phyloP scores from a whole-genome alignment of 2,329 filamentous ascomycete species.

The Xylariaceae sp. region DNA sequence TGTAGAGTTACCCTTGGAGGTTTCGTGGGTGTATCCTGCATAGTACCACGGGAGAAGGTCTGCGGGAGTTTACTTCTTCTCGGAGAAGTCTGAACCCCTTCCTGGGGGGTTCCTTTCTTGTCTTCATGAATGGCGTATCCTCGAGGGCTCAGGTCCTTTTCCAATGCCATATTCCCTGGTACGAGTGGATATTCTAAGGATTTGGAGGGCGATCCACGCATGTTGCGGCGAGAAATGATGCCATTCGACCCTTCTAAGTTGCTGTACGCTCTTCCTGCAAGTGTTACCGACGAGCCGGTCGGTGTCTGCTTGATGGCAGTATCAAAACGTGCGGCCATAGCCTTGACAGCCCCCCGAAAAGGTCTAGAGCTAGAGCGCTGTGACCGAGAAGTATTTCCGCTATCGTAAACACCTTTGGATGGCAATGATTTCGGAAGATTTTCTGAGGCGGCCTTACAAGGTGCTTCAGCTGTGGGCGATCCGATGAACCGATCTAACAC shows the following conservation, averaged over 20 bases:
- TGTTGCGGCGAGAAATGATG: slow-evolving; percentile 12
- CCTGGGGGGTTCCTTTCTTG: no score
- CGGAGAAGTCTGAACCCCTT: no score
- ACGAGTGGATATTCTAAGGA: no score
- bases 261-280: slow-evolving; percentile 7
- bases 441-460: no score
- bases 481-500: no score
- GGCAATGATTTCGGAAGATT: no score
- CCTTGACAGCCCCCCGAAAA: slow-evolving; percentile 35
- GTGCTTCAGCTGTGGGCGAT: no score
- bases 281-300: slow-evolving; percentile 6
- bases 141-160: no score
- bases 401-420: background rate
- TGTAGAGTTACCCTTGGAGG: slow-evolving; percentile 11
- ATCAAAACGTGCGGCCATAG: slow-evolving; percentile 51
- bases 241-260: slow-evolving; percentile 15
- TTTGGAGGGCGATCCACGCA: background rate
- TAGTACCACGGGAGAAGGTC: slow-evolving; percentile 1
- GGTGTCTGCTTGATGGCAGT: slow-evolving; percentile 25
- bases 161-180: no score
- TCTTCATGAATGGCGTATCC: no score
- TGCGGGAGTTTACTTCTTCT: no score
- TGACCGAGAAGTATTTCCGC: slow-evolving; percentile 4
- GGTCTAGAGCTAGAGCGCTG: slow-evolving; percentile 23
- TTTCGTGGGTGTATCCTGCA: slow-evolving; percentile 9